Conservation (phyloP, 2,329 filamentous ascomycete species). For the Xylaria sp. region DNA sequence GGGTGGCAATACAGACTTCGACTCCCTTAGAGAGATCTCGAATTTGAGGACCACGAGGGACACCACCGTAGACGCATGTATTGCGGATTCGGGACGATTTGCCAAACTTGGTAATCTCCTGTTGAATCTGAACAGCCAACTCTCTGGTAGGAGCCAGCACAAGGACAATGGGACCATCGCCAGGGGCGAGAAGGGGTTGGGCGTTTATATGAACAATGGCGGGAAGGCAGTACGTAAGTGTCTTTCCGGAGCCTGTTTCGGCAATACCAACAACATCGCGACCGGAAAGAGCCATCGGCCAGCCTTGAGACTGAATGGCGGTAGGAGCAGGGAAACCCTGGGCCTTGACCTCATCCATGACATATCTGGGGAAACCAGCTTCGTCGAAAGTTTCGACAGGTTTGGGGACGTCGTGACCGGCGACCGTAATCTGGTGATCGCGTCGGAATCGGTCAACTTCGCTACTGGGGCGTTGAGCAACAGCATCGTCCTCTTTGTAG, state of each 20-base stretch:
- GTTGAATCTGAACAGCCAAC: constrained; percentile 97
- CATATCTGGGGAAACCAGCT: constrained; percentile 95
- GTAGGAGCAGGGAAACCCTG: constrained; percentile 95
- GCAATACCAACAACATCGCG: constrained; percentile 99
- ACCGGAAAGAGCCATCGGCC: constrained; percentile 98
- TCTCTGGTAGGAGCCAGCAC: constrained; percentile 97
- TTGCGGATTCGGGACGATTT: constrained; percentile 98
- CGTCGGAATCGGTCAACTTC: constrained; percentile 92
- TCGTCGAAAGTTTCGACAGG: constrained; percentile 98
- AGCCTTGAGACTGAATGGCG: constrained; percentile 96
- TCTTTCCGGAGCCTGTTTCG: constrained; percentile 99
- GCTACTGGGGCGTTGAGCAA: constrained; percentile 76
- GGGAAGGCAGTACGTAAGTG: constrained; percentile 95
- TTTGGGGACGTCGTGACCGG: constrained; percentile 84
- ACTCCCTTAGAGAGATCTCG: constrained; percentile 94
- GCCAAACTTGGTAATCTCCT: constrained; percentile 98
- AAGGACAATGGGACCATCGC: constrained; percentile 95
- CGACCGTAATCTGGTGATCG: constrained; percentile 84
- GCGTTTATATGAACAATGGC: constrained; percentile 99
- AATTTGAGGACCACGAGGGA: constrained; percentile 97
- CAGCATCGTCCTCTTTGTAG: constrained; percentile 93
- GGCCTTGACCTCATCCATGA: constrained; percentile 98
- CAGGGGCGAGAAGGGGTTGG: constrained; percentile 92
- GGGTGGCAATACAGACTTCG: constrained; percentile 98
- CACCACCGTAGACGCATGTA: constrained; percentile 98